Base-by-base conservation (phyloP, 345 rosid genomes). In the Acer negundo region DNA sequence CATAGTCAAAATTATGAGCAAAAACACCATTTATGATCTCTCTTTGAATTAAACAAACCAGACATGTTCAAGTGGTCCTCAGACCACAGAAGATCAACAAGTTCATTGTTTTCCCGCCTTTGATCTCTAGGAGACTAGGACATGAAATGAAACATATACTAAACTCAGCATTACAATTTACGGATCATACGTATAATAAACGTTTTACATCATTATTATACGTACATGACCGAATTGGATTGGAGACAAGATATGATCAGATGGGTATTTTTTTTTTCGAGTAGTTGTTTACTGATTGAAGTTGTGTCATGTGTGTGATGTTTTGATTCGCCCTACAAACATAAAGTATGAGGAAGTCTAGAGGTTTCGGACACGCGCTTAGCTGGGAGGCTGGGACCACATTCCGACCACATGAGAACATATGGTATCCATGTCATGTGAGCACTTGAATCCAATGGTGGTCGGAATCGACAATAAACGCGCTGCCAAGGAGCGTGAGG, bases 331-430 rank as follows among this genome's bases (percentile, higher is more conserved):
- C 63, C 78, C 44, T 75, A 74, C 75, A 75, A 72, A n/a, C 19
- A 72, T 24, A 38, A 51, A 69, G 56, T 15, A 49, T 31, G 13
- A 22, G n/a, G 23, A n/a, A 75, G 7, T 75, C 42, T 20, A 75
- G 74, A 68, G 78, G 81, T 80, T 22, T 74, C 46, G 42, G 19
- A 74, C 80, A 84, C 86, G 82, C 82, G 78, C 86, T 69, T 64
- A 77, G 76, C 79, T 69, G 72, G 76, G 59, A 80, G 24, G 0
- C n/a, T 28, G 78, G 80, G 80, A 76, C 84, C 76, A 46, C 75
- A 75, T 64, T 67, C 84, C 66, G 58, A 75, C 83, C 75, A 66
- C 76, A 70, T 42, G 77, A 63, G 47, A 70, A 70, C 78, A 17
- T 15, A 68, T 22, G 72, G 82, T n/a, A 24, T 67, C 55, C 82